These are phyloP conservation scores for Sporopachydermia lactativora DNA, from an alignment of 805 yeast genomes.

Conservation along the genomic window DNA sequence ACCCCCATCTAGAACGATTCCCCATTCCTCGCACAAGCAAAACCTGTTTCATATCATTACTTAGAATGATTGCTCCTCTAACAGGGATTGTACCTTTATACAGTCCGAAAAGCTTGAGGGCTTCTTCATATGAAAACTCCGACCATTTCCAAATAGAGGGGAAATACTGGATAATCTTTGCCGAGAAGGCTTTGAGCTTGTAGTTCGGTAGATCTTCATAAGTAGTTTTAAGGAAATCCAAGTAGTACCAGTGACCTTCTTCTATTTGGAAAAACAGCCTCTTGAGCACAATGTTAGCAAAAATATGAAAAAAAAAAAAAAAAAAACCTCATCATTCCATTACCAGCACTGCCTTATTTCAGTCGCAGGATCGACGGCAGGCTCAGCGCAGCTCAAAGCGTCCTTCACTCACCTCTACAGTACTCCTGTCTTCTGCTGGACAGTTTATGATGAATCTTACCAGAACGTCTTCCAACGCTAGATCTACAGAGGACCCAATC, in stretches of 20 bases:
- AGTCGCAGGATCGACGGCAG: no score
- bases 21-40: slow-evolving; percentile 78
- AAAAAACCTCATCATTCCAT: no score
- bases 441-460: slow-evolving; percentile 86
- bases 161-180: slow-evolving; percentile 49
- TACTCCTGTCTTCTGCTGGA: slow-evolving; percentile 79
- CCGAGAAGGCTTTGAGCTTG: slow-evolving; percentile 65
- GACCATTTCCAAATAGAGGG: slow-evolving; percentile 80
- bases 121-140: slow-evolving; percentile 51
- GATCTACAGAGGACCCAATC: slow-evolving; percentile 50
- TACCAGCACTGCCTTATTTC: no score
- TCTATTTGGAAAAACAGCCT: slow-evolving; percentile 88
- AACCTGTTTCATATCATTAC: slow-evolving; percentile 51
- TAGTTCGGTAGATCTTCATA: slow-evolving; percentile 66
- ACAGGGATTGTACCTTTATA: slow-evolving; percentile 91
- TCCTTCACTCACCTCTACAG: slow-evolving; percentile 32
- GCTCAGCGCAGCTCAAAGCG: no score
- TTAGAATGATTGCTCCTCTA: slow-evolving; percentile 85
- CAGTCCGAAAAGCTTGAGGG: slow-evolving; percentile 61
- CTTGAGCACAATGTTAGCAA: slow-evolving; percentile 16
- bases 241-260: slow-evolving; percentile 97
- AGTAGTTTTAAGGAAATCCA: slow-evolving; percentile 62
- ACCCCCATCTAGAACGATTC: slow-evolving; percentile 70
- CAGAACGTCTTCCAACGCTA: slow-evolving; percentile 69
- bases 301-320: background rate